phyloP scores from a whole-genome alignment of 2,329 filamentous ascomycete genomes.

The Plectosphaerella sp. region DNA sequence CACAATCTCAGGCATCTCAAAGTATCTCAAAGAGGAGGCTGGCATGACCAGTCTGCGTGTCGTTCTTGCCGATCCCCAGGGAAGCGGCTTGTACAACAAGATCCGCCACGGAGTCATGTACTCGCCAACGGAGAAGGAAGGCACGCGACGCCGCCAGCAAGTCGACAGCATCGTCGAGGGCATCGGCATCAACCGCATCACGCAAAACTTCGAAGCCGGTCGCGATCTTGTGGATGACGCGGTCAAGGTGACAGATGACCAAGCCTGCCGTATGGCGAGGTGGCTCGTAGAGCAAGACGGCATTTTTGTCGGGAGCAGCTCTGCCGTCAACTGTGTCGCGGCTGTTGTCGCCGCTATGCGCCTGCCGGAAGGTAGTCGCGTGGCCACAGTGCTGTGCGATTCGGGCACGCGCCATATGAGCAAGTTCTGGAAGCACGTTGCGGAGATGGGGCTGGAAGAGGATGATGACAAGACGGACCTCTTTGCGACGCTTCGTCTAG shows the following conservation, averaged over 20 bases:
- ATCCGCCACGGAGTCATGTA: slow-evolving; percentile 96
- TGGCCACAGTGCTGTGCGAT: slow-evolving; percentile 85
- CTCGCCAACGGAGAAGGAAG: slow-evolving; percentile 80
- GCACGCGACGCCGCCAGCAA: slow-evolving; percentile 81
- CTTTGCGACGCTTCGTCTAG: slow-evolving; percentile 45
- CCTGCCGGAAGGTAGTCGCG: slow-evolving; percentile 55
- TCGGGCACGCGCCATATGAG: slow-evolving; percentile 77
- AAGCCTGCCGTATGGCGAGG: slow-evolving; percentile 89
- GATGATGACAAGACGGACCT: slow-evolving; percentile 46
- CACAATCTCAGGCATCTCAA: slow-evolving; percentile 82
- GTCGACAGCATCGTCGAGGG: slow-evolving; percentile 96
- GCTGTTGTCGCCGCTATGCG: slow-evolving; percentile 64
- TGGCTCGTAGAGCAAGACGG: slow-evolving; percentile 96
- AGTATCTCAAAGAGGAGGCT: slow-evolving; percentile 70
- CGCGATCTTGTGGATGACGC: slow-evolving; percentile 86
- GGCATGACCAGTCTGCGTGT: slow-evolving; percentile 52
- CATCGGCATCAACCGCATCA: slow-evolving; percentile 92
- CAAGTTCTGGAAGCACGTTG: slow-evolving; percentile 78
- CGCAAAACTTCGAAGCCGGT: slow-evolving; percentile 85
- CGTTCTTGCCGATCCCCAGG: slow-evolving; percentile 89
- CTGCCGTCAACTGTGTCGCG: slow-evolving; percentile 91
- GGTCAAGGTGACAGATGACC: slow-evolving; percentile 79
- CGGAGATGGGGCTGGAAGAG: slow-evolving; percentile 61
- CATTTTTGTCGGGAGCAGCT: slow-evolving; percentile 90
- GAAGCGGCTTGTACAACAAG: slow-evolving; percentile 88